These are phyloP conservation scores for Epichloe uncinata DNA, from an alignment of 2,329 filamentous ascomycete genomes.

Conservation along the genomic window DNA sequence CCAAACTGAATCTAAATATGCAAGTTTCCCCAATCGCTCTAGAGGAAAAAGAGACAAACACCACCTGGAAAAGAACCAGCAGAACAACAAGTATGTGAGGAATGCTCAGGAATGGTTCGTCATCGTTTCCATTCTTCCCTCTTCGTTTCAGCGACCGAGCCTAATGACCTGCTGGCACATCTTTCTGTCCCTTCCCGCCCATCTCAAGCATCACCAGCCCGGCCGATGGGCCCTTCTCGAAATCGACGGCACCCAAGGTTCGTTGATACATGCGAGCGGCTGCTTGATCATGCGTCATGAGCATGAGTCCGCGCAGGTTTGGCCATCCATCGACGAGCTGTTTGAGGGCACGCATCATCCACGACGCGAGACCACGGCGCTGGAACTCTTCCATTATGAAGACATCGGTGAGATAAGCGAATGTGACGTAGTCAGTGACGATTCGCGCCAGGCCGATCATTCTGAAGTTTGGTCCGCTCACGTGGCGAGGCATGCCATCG, in stretches of 20 bases:
- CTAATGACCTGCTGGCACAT: slow-evolving; percentile 19
- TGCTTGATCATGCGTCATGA: slow-evolving; percentile 33
- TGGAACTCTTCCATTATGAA: slow-evolving; percentile 49
- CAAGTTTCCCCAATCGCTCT: neutral
- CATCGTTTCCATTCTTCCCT: neutral
- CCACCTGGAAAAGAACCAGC: neutral
- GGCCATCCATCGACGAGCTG: slow-evolving; percentile 44
- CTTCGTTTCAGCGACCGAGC: neutral
- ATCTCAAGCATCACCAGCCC: slow-evolving; percentile 29
- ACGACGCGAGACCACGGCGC: slow-evolving; percentile 47
- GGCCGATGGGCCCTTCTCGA: slow-evolving; percentile 27
- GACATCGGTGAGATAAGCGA: slow-evolving; percentile 56
- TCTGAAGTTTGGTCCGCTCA: slow-evolving; percentile 17
- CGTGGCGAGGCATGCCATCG: slow-evolving; percentile 16
- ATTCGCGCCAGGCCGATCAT: slow-evolving; percentile 35
- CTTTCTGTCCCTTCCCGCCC: slow-evolving; percentile 23
- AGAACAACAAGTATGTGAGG: neutral
- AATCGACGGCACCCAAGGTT: slow-evolving; percentile 31
- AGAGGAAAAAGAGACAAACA: neutral
- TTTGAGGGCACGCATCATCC: slow-evolving; percentile 48
- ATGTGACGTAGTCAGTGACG: slow-evolving; percentile 57
- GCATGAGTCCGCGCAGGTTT: slow-evolving; percentile 43
- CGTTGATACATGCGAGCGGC: slow-evolving; percentile 33
- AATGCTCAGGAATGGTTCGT: neutral
- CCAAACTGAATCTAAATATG: neutral